A percentile compares a stretch with the other conserved stretches of the same genome.
Evolutionary conservation across 1,284 basidiomycete genomes (phyloP).

Genomic region (Ceratobasidium sp.): DNA sequence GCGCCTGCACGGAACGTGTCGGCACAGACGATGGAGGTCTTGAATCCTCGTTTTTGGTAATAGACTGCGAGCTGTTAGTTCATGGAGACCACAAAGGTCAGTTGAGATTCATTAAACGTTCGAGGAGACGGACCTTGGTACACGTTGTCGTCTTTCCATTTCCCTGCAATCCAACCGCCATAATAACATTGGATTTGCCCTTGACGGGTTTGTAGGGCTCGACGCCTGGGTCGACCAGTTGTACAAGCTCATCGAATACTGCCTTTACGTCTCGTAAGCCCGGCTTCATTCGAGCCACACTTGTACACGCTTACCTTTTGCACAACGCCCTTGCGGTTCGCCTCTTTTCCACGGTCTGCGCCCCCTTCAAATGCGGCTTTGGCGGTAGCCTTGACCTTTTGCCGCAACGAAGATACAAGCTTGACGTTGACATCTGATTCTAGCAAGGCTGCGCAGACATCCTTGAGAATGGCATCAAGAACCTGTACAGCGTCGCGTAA

Average conservation of each 20-base stretch:
- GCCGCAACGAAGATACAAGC: conserved; percentile 84
- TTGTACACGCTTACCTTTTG: conserved; percentile 72
- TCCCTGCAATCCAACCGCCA: conserved; percentile 96
- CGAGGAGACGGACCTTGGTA: conserved; percentile 62
- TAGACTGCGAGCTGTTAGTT: conserved; percentile 80
- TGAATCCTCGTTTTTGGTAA: conserved; percentile 97
- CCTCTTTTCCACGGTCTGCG: conserved; percentile 78
- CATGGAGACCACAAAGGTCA: background rate
- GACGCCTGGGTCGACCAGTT: conserved; percentile 91
- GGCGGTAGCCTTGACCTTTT: conserved; percentile 89
- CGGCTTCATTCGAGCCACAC: background rate
- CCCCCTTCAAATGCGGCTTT: conserved; percentile 74
- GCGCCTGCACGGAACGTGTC: conserved; percentile 99
- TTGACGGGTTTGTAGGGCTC: conserved; percentile 97
- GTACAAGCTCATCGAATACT: conserved; percentile 96
- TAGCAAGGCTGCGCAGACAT: conserved; percentile 91
- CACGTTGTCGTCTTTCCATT: conserved; percentile 99
- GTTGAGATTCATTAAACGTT: background rate
- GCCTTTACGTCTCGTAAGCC: conserved; percentile 59
- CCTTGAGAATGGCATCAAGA: conserved; percentile 92
- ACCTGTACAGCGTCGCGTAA: conserved; percentile 60
- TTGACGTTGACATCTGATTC: conserved; percentile 99
- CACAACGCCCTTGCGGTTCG: conserved; percentile 83
- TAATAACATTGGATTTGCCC: conserved; percentile 92
- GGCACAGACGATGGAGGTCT: conserved; percentile 98